These are phyloP conservation scores for Xanthoparmelia taractica DNA, from an alignment of 495 filamentous ascomycete species.

Conservation along the genomic window DNA sequence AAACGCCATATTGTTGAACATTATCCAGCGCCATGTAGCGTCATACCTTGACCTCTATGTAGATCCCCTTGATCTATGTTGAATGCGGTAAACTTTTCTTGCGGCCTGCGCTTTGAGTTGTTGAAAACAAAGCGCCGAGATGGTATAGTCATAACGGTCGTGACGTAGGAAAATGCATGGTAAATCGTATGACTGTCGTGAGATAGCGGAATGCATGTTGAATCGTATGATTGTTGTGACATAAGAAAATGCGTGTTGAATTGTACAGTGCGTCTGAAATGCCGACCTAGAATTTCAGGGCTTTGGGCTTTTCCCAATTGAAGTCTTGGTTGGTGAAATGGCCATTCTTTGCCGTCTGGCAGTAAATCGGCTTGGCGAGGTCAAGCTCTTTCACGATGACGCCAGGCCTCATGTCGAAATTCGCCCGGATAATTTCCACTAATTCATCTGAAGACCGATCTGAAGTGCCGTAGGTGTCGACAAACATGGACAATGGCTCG, in stretches of 20 bases:
- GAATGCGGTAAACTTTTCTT: slow-evolving; percentile 23
- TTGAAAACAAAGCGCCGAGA: slow-evolving; percentile 52
- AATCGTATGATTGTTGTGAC: slow-evolving; percentile 32
- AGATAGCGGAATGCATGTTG: slow-evolving; percentile 23
- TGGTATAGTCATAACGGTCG: slow-evolving; percentile 42
- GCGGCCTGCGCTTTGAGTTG: slow-evolving; percentile 38
- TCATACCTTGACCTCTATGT: slow-evolving; percentile 16
- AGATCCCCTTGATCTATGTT: slow-evolving; percentile 24
- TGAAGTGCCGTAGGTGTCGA: slow-evolving; percentile 78
- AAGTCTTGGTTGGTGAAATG: slow-evolving; percentile 99
- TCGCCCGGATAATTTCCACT: slow-evolving; percentile 83
- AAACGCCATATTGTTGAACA: slow-evolving; percentile 8
- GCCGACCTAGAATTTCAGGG: slow-evolving; percentile 66
- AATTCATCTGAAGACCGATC: slow-evolving; percentile 68
- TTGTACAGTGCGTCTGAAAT: slow-evolving; percentile 18
- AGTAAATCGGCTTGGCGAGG: slow-evolving; percentile 92
- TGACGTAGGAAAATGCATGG: slow-evolving; percentile 27
- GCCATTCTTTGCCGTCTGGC: slow-evolving; percentile 96
- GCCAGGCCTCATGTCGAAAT: slow-evolving; percentile 96
- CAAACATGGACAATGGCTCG: slow-evolving; percentile 87
- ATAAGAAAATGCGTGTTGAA: slow-evolving; percentile 13
- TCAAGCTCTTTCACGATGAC: slow-evolving; percentile 98
- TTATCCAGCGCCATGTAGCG: slow-evolving; percentile 7
- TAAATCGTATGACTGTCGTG: slow-evolving; percentile 30
- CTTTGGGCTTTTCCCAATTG: slow-evolving; percentile 97